Evolutionary conservation across 306 rosid species (phyloP).

Genomic region (Delonix regia): DNA sequence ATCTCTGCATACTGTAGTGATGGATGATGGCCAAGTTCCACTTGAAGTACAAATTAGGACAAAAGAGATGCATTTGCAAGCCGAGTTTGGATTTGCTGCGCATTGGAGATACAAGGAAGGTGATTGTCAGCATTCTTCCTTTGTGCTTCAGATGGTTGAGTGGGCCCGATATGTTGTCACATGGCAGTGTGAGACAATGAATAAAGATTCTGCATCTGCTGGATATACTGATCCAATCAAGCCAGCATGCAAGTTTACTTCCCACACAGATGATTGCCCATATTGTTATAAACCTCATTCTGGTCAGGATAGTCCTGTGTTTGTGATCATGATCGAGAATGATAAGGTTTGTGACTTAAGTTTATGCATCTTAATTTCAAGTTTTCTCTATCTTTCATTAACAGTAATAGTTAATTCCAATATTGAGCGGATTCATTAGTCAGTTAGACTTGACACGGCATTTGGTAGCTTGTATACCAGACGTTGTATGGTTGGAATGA

Average conservation of each 20-base stretch:
- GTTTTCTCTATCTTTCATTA: neutral
- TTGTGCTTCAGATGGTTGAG: conserved; percentile 97
- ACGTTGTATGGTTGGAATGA: neutral
- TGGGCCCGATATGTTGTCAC: conserved; percentile 99
- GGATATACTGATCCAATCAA: conserved; percentile 54
- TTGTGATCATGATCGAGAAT: conserved; percentile 83
- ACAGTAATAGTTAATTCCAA: neutral
- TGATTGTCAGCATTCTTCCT: conserved; percentile 78
- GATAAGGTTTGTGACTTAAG: conserved; percentile 69
- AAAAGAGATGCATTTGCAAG: conserved; percentile 93
- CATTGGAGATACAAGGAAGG: conserved; percentile 99
- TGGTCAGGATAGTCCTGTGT: conserved; percentile 82
- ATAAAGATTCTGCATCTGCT: conserved; percentile 60
- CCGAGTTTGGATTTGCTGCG: conserved; percentile 97
- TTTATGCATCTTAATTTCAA: neutral
- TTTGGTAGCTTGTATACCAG: neutral
- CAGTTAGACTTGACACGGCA: neutral
- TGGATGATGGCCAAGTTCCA: conserved; percentile 73
- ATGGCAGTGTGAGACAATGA: conserved; percentile 97
- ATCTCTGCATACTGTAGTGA: conserved; percentile 92
- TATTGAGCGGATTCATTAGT: neutral
- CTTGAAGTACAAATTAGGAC: conserved; percentile 97
- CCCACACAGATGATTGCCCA: conserved; percentile 82
- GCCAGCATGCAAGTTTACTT: conserved; percentile 90
- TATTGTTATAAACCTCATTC: conserved; percentile 71